phyloP scores from a whole-genome alignment of 2,329 filamentous ascomycete genomes.

The Aspergillus sp. region DNA sequence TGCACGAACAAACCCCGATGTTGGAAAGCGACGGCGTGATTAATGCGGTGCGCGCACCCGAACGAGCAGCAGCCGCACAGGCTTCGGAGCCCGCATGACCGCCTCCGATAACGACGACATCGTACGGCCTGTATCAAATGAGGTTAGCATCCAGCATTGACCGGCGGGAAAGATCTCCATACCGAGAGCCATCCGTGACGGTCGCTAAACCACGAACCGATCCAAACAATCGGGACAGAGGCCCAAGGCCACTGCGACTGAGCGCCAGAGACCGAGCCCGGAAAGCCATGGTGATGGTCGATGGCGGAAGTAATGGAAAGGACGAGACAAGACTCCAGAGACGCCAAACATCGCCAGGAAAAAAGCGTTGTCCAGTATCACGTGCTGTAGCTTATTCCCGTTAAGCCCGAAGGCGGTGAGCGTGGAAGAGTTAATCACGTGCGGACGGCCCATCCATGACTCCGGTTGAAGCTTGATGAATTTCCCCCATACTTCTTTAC shows the following conservation, averaged over 20 bases:
- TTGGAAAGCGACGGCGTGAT: slow-evolving; percentile 87
- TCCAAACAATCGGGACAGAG: slow-evolving; percentile 19
- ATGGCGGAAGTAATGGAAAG: not conserved
- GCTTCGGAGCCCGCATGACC: slow-evolving; percentile 96
- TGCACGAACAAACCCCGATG: slow-evolving; percentile 92
- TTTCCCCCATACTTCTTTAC: too few relatives aligned
- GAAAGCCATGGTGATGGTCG: slow-evolving; percentile 31
- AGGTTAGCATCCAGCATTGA: slow-evolving; percentile 3
- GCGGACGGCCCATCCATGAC: too few relatives aligned
- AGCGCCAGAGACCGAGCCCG: slow-evolving; percentile 30
- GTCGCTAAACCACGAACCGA: slow-evolving; percentile 38
- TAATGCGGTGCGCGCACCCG: slow-evolving; percentile 83
- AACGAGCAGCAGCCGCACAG: slow-evolving; percentile 82
- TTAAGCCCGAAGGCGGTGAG: slow-evolving; percentile 22
- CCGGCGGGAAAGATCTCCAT: slow-evolving; percentile 11
- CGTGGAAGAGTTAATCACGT: slow-evolving; percentile 17
- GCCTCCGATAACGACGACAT: slow-evolving; percentile 94
- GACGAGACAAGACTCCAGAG: not conserved
- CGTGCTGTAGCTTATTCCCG: slow-evolving; percentile 7
- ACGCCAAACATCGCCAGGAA: slow-evolving; percentile 8
- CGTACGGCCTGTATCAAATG: slow-evolving; percentile 60
- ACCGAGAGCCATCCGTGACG: slow-evolving; percentile 38
- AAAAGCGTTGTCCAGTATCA: slow-evolving; percentile 16
- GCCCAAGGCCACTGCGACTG: slow-evolving; percentile 25
- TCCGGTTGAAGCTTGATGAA: too few relatives aligned